These are phyloP conservation scores for Diplogelasinospora grovesii DNA, from an alignment of 495 filamentous ascomycete species.

Conservation along the genomic window DNA sequence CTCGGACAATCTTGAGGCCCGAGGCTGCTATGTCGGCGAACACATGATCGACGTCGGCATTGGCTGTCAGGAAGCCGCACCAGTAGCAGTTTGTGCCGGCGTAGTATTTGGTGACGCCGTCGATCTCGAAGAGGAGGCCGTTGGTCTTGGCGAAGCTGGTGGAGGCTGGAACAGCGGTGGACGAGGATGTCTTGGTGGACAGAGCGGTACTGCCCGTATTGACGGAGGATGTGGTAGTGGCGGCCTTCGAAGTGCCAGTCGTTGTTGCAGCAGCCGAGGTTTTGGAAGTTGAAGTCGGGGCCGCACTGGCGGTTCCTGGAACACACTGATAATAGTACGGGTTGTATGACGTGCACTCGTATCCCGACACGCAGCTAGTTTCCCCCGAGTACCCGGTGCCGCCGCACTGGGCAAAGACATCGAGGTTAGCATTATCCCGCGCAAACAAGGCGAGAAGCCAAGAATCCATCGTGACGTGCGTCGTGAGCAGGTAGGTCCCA, in stretches of 20 bases:
- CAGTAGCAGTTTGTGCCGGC: slow-evolving; percentile 71
- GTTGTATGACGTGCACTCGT: too few relatives aligned
- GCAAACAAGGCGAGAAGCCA: too few relatives aligned
- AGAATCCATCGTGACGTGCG: too few relatives aligned
- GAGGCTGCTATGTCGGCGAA: slow-evolving; percentile 41
- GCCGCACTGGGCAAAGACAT: too few relatives aligned
- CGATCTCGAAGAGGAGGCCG: slow-evolving; percentile 47
- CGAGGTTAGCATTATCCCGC: too few relatives aligned
- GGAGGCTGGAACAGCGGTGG: neutral
- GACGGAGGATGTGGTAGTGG: slow-evolving; percentile 54
- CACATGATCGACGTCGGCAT: slow-evolving; percentile 56
- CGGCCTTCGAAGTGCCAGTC: slow-evolving; percentile 59
- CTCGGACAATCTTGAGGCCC: slow-evolving; percentile 59
- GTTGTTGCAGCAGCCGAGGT: slow-evolving; percentile 45
- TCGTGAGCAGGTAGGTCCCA: too few relatives aligned
- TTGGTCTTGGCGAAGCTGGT: slow-evolving; percentile 11
- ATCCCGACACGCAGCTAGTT: too few relatives aligned
- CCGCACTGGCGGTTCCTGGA: too few relatives aligned
- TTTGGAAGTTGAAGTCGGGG: too few relatives aligned
- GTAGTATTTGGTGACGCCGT: slow-evolving; percentile 55
- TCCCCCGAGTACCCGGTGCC: too few relatives aligned
- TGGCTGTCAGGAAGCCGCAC: slow-evolving; percentile 60
- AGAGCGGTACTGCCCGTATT: slow-evolving; percentile 53
- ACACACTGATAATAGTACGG: slow-evolving; percentile 52
- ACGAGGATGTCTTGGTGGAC: slow-evolving; percentile 9